Base-by-base conservation (phyloP, 2,329 filamentous ascomycete genomes). In the Orbilia quercus region DNA sequence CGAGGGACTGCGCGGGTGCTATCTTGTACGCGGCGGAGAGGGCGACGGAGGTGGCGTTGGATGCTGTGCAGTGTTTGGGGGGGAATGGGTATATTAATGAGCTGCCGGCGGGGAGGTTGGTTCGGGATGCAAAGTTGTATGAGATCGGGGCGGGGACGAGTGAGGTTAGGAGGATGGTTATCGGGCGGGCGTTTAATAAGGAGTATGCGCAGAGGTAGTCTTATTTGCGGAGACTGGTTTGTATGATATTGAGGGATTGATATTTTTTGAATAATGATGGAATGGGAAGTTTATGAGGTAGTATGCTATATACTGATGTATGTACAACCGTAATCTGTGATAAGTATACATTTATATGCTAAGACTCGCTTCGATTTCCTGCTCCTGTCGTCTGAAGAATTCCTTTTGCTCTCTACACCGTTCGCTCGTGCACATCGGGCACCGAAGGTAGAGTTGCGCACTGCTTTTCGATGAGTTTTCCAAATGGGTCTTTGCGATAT, bases 41-140 rank as follows among this genome's bases (percentile, higher is more conserved):
- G 34, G 94, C 93, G 9, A 96, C 91, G 0, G 92, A 97, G 82
- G 91, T 89, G 71, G 86, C 91, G 0, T 85, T 96, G 28, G 93
- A 97, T 81, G 91, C 90, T 48, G 91, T 98, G 70, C 95, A 99
- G 82, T 85, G 96, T 71, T 86, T 99, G 79, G 95, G 95, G 16
- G 95, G 94, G 0, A 98, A 94, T 87, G 94, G 94, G 2, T 98
- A 98, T 79, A 88, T 96, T 77, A 96, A 97, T 81, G 95, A 99
- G 82, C 92, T 98, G 83, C 89, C 92, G 0, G 93, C 92, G 0
- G 96, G 93, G 20, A 85, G 94, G 75, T 85, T 98, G 76, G 82
- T 98, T 77, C 83, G 95, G 79, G 88, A 90, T 81, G 88, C 88
- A 2, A 90, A 90, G 80, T 81, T 99, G 72, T 99, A 99, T 80